These are phyloP conservation scores for Ustilago esculenta DNA, from an alignment of 1,284 basidiomycete genomes.

Conservation along the genomic window DNA sequence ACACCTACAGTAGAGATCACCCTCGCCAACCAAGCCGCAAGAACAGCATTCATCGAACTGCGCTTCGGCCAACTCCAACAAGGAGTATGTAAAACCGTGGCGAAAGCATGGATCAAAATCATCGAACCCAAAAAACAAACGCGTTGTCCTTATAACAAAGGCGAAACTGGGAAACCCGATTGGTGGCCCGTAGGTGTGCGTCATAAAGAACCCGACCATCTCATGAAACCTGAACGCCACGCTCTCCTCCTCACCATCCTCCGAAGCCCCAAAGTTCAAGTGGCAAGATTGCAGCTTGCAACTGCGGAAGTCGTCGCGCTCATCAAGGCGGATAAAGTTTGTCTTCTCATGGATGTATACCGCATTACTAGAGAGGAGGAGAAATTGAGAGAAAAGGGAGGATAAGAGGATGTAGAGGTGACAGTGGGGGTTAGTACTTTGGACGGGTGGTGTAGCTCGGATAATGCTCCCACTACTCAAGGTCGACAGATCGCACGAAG, in stretches of 20 bases:
- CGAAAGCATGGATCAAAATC: constrained; percentile 69
- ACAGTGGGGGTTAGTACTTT: constrained; percentile 55
- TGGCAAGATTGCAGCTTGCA: constrained; percentile 70
- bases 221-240: constrained; percentile 69
- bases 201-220: constrained; percentile 72
- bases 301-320: constrained; percentile 69
- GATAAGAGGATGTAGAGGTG: constrained; percentile 46
- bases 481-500: constrained; percentile 30
- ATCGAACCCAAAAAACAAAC: constrained; percentile 73
- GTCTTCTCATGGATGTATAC: constrained; percentile 70
- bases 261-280: constrained; percentile 66
- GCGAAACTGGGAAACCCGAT: constrained; percentile 69
- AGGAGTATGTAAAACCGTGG: constrained; percentile 71
- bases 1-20: constrained; percentile 24
- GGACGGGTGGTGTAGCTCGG: constrained; percentile 53
- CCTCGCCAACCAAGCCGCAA: constrained; percentile 31
- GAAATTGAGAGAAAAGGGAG: constrained; percentile 49
- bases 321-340: constrained; percentile 69
- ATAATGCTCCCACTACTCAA: constrained; percentile 10
- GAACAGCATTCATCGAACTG: constrained; percentile 63
- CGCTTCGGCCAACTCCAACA: constrained; percentile 69
- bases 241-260: constrained; percentile 69
- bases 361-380: constrained; percentile 69
- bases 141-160: constrained; percentile 71
- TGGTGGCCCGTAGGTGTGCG: constrained; percentile 72